Conservation (phyloP, 352 stramenopile genomes). For the Globisporangium alternatum region DNA sequence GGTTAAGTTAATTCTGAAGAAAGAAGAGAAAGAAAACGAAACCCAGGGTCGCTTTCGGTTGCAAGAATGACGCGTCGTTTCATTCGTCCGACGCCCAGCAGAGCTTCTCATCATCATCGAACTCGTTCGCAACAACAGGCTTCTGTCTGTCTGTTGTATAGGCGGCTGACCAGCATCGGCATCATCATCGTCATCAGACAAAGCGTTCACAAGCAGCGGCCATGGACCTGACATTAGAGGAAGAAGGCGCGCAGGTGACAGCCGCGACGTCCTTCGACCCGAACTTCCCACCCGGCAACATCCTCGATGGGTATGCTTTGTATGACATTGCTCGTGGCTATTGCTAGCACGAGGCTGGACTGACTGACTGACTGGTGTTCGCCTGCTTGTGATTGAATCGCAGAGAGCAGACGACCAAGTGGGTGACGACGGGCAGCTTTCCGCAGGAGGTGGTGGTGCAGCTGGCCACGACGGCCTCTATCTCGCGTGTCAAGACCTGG, state of each 20-base stretch:
- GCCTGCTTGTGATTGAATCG: not conserved
- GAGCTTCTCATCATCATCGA: not conserved
- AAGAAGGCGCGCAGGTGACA: constrained; percentile 79
- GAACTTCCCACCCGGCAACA: constrained; percentile 67
- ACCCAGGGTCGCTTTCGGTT: not conserved
- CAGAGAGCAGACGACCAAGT: constrained; percentile 77
- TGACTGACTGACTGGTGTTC: not conserved
- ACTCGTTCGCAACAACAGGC: too few relatives aligned
- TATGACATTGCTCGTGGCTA: not conserved
- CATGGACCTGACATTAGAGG: constrained; percentile 82
- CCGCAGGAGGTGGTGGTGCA: constrained; percentile 82
- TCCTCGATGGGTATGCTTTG: constrained; percentile 63
- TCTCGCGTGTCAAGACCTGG: constrained; percentile 81
- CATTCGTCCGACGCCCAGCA: not conserved
- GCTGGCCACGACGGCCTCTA: constrained; percentile 67
- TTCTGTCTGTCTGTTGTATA: not conserved
- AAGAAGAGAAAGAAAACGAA: constrained; percentile 11
- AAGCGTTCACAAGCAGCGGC: not conserved
- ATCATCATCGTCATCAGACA: not conserved
- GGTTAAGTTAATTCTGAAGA: constrained; percentile 16
- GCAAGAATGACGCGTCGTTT: constrained; percentile 6
- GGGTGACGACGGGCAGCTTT: constrained; percentile 79
- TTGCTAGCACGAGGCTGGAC: too few relatives aligned
- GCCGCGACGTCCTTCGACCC: constrained; percentile 75
- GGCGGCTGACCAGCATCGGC: not conserved